Evolutionary conservation across 257 asterid species (phyloP).

Genomic region (Jaltomata sinuosa): DNA sequence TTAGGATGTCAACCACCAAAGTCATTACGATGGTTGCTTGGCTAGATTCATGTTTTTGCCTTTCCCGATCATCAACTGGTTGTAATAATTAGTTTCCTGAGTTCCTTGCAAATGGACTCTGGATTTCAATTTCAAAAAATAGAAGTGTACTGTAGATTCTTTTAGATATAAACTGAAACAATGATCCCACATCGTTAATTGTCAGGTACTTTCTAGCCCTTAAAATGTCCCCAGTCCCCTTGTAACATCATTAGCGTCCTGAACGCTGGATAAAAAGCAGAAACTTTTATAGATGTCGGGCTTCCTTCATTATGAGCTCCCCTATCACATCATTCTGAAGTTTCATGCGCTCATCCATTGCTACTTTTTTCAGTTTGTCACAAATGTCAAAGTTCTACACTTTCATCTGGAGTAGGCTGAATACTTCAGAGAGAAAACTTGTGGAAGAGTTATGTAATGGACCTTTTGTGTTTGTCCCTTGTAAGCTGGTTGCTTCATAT

Average conservation of each 20-base stretch:
- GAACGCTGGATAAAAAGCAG: background rate
- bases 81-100: background rate
- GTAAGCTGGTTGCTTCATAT: conserved; percentile 26
- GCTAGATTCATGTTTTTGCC: background rate
- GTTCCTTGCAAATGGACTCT: background rate
- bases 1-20: background rate
- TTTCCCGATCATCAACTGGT: background rate
- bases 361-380: conserved; percentile 39
- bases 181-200: background rate
- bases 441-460: conserved; percentile 50
- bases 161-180: background rate
- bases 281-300: background rate
- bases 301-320: background rate
- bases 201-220: background rate
- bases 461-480: conserved; percentile 81
- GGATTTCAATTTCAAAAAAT: no score
- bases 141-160: background rate
- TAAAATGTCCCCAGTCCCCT: background rate
- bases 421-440: conserved; percentile 41
- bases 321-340: background rate
- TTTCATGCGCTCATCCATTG: background rate
- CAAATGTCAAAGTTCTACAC: conserved; percentile 83
- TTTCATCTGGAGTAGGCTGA: conserved; percentile 65
- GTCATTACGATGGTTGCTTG: background rate
- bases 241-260: background rate